Evolutionary conservation across 345 rosid species (phyloP), one percentile per base, ranked within the genome.

Genomic region (Arabidopsis suecica): DNA sequence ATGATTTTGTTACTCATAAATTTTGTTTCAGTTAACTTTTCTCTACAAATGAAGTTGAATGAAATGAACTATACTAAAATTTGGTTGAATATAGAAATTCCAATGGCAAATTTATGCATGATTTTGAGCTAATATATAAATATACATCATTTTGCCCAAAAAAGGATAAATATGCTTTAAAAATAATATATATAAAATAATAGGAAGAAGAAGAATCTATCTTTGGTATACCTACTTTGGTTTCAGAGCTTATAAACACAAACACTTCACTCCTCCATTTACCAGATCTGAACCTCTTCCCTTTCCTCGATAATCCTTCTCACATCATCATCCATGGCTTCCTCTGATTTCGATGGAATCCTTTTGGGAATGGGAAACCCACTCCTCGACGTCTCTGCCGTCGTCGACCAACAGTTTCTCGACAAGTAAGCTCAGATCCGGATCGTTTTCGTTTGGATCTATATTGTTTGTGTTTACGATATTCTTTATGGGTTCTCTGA

Each of bases 301-400:
- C 50, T 4, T 59, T 47, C 9, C 23, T 69, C 55, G n/a, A 33
- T 18, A 76, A 50, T 44, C 20, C 49, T 53, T 20, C 7, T 14
- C 7, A 16, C 36, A 37, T 44, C 81, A 71, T 49, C 79, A 72
- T 58, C 65, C 1, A 93, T 91, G 96, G 89, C 87, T 23, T 69
- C 9, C 37, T 77, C 76, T 65, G 76, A 77, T 71, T 71, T 71
- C 84, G 87, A 88, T 42, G 85, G 93, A 14, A 74, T 90, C 69
- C 79, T 95, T 3, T 11, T 96, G 73, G 98, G 99, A 3, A 93
- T 96, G 96, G 98, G 99, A 12, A 96, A 93, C 65, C 99, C 98
- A n/a, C 98, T 96, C 49, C 91, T 96, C 60, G 99, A 96, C 90
- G 86, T 93, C 81, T 89, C 96, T 2, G 88, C 99, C 45, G 95